Percentiles rank a stretch among this genome's conserved stretches.
Conservation (phyloP, 2,329 filamentous ascomycete species). For the Cryphonectria radicalis region DNA sequence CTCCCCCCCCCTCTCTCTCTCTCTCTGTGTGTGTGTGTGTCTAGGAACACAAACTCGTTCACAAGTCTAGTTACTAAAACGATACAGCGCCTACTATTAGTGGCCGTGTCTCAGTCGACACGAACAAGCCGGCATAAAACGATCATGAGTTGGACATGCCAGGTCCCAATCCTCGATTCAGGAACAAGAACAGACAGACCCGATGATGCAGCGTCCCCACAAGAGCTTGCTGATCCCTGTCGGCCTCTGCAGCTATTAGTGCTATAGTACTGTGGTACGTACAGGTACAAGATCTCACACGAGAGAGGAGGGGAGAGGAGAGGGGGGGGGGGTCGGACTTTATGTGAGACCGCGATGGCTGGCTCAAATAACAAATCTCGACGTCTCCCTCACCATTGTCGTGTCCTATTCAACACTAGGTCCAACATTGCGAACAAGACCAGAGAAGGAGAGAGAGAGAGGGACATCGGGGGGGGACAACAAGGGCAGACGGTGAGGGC, state of each 20-base stretch:
- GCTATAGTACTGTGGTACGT: not conserved
- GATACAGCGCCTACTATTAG: not conserved
- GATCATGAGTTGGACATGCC: not conserved
- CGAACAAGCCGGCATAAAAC: no score
- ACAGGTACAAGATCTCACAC: not conserved
- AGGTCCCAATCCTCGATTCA: not conserved
- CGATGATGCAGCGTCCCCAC: conserved; percentile 14
- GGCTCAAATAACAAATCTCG: not conserved
- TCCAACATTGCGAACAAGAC: not conserved
- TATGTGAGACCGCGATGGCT: not conserved
- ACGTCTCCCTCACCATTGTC: not conserved
- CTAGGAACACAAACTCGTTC: not conserved
- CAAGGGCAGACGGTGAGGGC: not conserved
- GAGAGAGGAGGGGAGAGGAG: not conserved
- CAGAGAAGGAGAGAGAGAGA: not conserved
- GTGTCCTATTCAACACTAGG: not conserved
- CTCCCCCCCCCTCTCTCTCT: not conserved
- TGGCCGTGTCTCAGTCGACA: not conserved
- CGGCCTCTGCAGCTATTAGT: not conserved
- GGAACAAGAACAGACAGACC: conserved; percentile 8
- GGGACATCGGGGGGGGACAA: not conserved
- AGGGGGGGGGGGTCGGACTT: not conserved
- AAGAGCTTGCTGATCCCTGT: conserved; percentile 9
- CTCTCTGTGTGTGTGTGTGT: not conserved
- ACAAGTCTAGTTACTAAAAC: not conserved